A percentile compares a stretch with the other conserved stretches of the same genome.
These are phyloP conservation scores for Silene coronaria DNA, from an alignment of 179 eudicot species.

Conservation along the genomic window DNA sequence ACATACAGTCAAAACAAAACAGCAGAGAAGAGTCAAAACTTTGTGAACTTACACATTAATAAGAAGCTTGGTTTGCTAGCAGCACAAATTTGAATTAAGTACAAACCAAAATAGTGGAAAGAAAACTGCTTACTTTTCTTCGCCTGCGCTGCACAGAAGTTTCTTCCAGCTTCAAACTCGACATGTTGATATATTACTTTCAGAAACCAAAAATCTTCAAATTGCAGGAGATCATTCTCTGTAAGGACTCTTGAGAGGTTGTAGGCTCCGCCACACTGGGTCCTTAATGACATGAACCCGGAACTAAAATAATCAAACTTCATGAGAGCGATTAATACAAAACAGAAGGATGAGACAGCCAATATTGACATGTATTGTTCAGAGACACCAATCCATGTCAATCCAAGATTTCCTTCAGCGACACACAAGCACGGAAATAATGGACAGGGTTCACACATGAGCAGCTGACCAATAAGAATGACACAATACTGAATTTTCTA, in stretches of 20 bases:
- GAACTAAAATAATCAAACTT: too few species aligned
- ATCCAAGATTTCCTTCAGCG: too few species aligned
- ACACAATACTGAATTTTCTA: too few species aligned
- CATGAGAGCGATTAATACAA: not conserved
- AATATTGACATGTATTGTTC: too few species aligned
- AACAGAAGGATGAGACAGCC: too few species aligned
- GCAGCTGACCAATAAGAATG: too few species aligned
- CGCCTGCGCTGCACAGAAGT: not conserved
- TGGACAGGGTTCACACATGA: too few species aligned
- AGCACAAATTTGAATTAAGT: conserved; percentile 4
- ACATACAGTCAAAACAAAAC: conserved; percentile 3
- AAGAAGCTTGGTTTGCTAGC: too few species aligned
- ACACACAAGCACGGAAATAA: too few species aligned
- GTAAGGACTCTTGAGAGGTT: not conserved
- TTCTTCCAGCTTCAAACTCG: not conserved
- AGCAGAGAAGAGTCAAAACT: not conserved
- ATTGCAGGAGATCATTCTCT: not conserved
- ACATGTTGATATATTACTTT: not conserved
- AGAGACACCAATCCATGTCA: too few species aligned
- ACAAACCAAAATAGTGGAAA: not conserved
- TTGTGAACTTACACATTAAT: too few species aligned
- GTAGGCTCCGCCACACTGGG: not conserved
- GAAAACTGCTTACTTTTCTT: not conserved
- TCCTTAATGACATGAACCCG: not conserved
- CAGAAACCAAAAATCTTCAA: not conserved